phyloP scores from a whole-genome alignment of 2,329 filamentous ascomycete species.

The Cercospora sp. region DNA sequence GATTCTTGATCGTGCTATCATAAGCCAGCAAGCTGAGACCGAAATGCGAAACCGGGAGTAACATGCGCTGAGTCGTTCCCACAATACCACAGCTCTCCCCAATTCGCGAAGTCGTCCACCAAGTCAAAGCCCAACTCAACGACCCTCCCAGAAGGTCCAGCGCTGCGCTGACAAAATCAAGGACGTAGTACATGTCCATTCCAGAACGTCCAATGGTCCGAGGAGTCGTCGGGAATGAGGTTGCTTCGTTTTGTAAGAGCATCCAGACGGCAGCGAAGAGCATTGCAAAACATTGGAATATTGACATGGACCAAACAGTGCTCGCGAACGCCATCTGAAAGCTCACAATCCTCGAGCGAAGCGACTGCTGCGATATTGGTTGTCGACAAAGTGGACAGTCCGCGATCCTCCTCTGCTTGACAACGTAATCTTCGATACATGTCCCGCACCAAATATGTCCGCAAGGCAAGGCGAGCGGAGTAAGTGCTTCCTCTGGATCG shows the following conservation, averaged over 20 bases:
- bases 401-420: neutral
- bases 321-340: neutral
- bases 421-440: neutral
- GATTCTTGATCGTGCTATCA: neutral
- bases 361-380: neutral
- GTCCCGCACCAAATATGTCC: neutral
- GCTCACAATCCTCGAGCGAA: neutral
- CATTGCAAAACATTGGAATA: neutral
- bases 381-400: neutral
- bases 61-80: neutral
- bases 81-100: neutral
- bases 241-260: neutral
- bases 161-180: neutral
- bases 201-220: neutral
- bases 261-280: neutral
- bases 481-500: neutral
- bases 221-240: neutral
- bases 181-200: neutral
- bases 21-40: neutral
- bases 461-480: neutral
- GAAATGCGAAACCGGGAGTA: neutral
- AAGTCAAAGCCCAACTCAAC: neutral
- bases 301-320: neutral
- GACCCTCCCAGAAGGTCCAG: neutral
- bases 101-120: neutral